A percentile compares a stretch with the other conserved stretches of the same genome.
Evolutionary conservation across 2,329 filamentous ascomycete species (phyloP).

Genomic region (Pseudocercospora eumusae): DNA sequence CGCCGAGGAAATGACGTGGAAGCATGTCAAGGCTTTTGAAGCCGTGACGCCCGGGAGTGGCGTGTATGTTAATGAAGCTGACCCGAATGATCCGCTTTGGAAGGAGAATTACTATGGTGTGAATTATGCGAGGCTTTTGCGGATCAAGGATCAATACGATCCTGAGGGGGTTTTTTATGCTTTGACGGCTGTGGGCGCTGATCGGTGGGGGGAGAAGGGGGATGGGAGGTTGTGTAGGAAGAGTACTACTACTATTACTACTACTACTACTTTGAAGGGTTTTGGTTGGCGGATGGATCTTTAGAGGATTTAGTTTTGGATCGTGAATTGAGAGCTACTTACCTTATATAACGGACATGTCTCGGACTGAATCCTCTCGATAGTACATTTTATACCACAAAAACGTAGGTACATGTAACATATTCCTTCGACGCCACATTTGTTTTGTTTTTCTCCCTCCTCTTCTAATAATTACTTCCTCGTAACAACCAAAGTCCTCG

Average conservation of each 20-base stretch:
- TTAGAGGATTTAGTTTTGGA: too few species aligned
- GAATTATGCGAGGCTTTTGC: conserved; percentile 21
- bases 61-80: conserved; percentile 44
- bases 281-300: background rate
- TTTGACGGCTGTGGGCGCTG: conserved; percentile 27
- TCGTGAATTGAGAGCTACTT: too few species aligned
- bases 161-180: conserved; percentile 25
- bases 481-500: background rate
- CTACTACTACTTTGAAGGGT: background rate
- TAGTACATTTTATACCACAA: too few species aligned
- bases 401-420: too few species aligned
- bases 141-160: conserved; percentile 24
- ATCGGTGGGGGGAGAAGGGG: conserved; percentile 19
- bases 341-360: too few species aligned
- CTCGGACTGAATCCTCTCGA: too few species aligned
- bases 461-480: background rate
- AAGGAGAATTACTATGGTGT: conserved; percentile 24
- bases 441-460: background rate
- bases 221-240: conserved; percentile 17
- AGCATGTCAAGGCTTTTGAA: conserved; percentile 38
- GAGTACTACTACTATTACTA: too few species aligned
- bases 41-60: conserved; percentile 39
- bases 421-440: background rate
- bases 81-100: conserved; percentile 24
- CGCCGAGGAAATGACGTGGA: conserved; percentile 38